Conservation (phyloP, 2,329 filamentous ascomycete species). For the Penicillium sp. region DNA sequence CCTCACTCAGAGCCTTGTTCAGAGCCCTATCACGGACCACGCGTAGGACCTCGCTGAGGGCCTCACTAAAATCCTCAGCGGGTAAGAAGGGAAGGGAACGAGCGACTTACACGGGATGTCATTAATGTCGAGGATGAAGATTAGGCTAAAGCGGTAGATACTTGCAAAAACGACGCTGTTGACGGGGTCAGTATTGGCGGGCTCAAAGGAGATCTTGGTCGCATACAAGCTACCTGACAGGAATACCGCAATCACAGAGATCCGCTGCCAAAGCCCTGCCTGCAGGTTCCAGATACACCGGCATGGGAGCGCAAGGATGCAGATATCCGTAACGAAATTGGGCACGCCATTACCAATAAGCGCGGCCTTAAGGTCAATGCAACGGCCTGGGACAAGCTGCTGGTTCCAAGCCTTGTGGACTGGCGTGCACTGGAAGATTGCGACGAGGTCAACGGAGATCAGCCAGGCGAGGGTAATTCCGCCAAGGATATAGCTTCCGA, state of each 20-base stretch:
- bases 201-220: too few relatives aligned
- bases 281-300: constrained; percentile 7
- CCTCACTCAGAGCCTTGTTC: too few relatives aligned
- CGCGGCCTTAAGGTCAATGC: constrained; percentile 1
- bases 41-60: too few relatives aligned
- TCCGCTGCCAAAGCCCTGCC: constrained; percentile 3
- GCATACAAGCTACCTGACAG: constrained; percentile 2
- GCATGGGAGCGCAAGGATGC: background rate
- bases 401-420: constrained; percentile 1
- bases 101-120: constrained; percentile 6
- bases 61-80: too few relatives aligned
- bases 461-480: constrained; percentile 12
- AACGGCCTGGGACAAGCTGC: background rate
- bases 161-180: constrained; percentile 11
- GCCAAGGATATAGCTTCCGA: constrained; percentile 4
- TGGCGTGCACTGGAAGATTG: constrained; percentile 9
- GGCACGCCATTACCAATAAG: constrained; percentile 1
- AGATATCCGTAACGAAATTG: constrained; percentile 4
- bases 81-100: background rate
- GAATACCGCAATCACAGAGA: constrained; percentile 5
- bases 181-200: too few relatives aligned
- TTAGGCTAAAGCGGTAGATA: constrained; percentile 16
- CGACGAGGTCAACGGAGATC: constrained; percentile 12
- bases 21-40: too few relatives aligned
- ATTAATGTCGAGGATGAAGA: constrained; percentile 4